A percentile compares a stretch with the other conserved stretches of the same genome.
These are phyloP conservation scores for Populus deltoides DNA, from an alignment of 345 rosid species.

Conservation along the genomic window DNA sequence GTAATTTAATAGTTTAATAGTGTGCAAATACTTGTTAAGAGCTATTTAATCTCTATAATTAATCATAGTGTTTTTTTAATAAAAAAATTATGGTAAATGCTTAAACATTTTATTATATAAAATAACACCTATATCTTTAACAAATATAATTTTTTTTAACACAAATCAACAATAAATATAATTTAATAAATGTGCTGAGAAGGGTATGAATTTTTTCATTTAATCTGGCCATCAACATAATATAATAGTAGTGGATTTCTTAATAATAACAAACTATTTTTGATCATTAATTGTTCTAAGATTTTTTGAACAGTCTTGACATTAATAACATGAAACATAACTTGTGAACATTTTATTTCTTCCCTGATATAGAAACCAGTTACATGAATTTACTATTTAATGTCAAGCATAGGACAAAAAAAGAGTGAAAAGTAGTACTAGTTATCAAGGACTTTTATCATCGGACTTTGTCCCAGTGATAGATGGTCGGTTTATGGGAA, in stretches of 20 bases:
- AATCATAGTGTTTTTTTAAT: too few species aligned
- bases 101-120: too few species aligned
- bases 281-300: background rate
- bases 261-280: background rate
- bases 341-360: background rate
- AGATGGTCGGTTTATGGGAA: too few species aligned
- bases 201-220: background rate
- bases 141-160: too few species aligned
- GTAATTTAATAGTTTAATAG: too few species aligned
- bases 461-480: too few species aligned
- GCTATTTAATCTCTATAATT: too few species aligned
- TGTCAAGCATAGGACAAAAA: background rate
- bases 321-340: background rate
- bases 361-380: background rate
- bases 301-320: background rate
- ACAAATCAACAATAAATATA: too few species aligned
- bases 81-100: too few species aligned
- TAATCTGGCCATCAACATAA: background rate
- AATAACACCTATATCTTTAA: too few species aligned
- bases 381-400: background rate
- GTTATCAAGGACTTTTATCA: background rate
- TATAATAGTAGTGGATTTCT: background rate
- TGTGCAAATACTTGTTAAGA: too few species aligned
- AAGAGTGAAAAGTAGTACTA: background rate
- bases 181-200: too few species aligned